phyloP scores from a whole-genome alignment of 2,329 filamentous ascomycete genomes.

The Fusarium robinianum region DNA sequence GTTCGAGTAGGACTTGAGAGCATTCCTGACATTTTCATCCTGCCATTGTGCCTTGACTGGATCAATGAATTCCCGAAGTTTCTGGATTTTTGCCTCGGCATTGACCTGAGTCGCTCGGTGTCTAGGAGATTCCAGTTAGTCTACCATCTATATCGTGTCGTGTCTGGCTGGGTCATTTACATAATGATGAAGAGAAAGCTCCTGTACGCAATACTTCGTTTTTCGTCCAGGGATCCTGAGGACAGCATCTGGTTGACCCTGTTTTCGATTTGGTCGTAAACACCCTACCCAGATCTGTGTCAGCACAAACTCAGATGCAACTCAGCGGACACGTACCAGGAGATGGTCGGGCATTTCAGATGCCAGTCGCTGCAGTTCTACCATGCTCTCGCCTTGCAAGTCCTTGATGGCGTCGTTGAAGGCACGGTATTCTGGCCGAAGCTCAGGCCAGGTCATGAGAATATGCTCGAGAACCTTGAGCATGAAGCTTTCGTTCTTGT shows the following conservation, averaged over 20 bases:
- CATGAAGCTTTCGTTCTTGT: slow-evolving; percentile 79
- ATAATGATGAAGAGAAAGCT: slow-evolving; percentile 94
- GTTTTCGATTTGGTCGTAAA: slow-evolving; percentile 84
- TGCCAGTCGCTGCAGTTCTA: slow-evolving; percentile 86
- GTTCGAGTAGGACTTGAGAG: slow-evolving; percentile 72
- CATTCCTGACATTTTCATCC: slow-evolving; percentile 66
- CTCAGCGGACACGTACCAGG: slow-evolving; percentile 55
- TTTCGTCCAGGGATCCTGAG: slow-evolving; percentile 75
- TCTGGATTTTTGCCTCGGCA: slow-evolving; percentile 68
- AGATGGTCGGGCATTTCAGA: slow-evolving; percentile 91
- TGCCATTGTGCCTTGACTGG: slow-evolving; percentile 84
- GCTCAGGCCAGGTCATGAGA: slow-evolving; percentile 77
- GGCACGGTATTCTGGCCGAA: slow-evolving; percentile 69
- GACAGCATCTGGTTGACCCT: slow-evolving; percentile 81
- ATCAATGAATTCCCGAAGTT: slow-evolving; percentile 77
- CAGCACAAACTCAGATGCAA: slow-evolving; percentile 4
- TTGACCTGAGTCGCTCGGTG: slow-evolving; percentile 82
- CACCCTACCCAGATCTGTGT: slow-evolving; percentile 55
- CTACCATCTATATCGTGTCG: background rate
- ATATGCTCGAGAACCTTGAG: slow-evolving; percentile 90
- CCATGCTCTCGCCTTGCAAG: slow-evolving; percentile 80
- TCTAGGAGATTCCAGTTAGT: slow-evolving; percentile 46
- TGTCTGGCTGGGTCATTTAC: slow-evolving; percentile 47
- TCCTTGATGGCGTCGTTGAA: slow-evolving; percentile 92
- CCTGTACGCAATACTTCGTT: slow-evolving; percentile 81